Evolutionary conservation across 2,329 filamentous ascomycete species (phyloP).

Genomic region (Ophiostoma novo-ulmi): DNA sequence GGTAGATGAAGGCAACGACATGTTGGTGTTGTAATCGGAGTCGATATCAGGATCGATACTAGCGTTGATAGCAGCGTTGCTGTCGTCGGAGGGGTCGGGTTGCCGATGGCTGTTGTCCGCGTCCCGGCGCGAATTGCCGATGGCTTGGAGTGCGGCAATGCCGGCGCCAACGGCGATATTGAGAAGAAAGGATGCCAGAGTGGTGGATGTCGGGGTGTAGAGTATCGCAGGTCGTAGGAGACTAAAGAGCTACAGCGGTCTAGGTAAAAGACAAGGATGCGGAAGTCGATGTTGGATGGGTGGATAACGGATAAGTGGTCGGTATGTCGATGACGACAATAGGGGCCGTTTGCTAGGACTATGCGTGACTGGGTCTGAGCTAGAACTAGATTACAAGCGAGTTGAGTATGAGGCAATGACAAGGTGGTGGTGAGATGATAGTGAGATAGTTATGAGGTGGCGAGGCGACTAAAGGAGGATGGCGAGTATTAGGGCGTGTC

Average conservation of each 20-base stretch:
- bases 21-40: constrained; percentile 23
- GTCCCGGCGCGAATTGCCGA: constrained; percentile 39
- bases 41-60: constrained; percentile 29
- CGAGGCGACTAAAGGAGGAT: not conserved
- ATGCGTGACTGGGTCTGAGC: not conserved
- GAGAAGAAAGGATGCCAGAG: constrained; percentile 49
- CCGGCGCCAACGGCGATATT: constrained; percentile 56
- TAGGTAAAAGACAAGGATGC: not conserved
- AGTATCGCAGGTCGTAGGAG: not conserved
- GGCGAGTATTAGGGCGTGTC: not conserved
- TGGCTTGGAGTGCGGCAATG: constrained; percentile 52
- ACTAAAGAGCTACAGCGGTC: not conserved
- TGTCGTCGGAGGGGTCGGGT: not conserved
- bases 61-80: constrained; percentile 31
- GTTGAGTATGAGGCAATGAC: not conserved
- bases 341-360: not conserved
- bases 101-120: constrained; percentile 29
- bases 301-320: not conserved
- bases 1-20: constrained; percentile 29
- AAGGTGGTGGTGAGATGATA: not conserved
- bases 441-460: not conserved
- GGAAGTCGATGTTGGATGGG: not conserved
- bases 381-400: not conserved
- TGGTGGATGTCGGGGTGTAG: not conserved
- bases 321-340: not conserved